A percentile compares a stretch with the other conserved stretches of the same genome.
These are phyloP conservation scores for Psilocybe sp. DNA, from an alignment of 768 basidiomycete species.

Conservation along the genomic window DNA sequence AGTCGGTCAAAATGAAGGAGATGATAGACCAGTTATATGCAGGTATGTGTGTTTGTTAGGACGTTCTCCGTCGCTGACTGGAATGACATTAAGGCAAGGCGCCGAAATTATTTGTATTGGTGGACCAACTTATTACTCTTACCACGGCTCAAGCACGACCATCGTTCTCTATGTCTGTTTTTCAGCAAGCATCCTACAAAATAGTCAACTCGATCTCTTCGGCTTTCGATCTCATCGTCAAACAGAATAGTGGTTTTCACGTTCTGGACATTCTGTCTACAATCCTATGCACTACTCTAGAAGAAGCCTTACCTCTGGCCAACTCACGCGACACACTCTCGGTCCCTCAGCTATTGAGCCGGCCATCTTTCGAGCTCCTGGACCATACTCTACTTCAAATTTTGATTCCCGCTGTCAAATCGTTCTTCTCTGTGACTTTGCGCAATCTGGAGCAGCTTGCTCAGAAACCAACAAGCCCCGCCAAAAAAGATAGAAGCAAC, in stretches of 20 bases:
- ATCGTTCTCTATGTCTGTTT: constrained; percentile 18
- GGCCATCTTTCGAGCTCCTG: not conserved
- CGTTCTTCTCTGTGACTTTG: constrained; percentile 24
- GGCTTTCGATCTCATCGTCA: constrained; percentile 9
- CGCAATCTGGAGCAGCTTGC: constrained; percentile 11
- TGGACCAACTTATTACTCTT: too few relatives aligned
- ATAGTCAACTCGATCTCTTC: constrained; percentile 24
- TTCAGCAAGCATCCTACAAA: constrained; percentile 27
- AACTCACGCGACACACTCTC: too few relatives aligned
- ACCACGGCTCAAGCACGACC: constrained; percentile 6
- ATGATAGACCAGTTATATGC: not conserved
- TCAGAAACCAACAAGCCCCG: not conserved
- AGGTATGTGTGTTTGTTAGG: too few relatives aligned
- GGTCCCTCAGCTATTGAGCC: too few relatives aligned
- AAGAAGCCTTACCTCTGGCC: too few relatives aligned
- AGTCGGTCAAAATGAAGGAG: too few relatives aligned
- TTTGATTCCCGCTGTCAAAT: constrained; percentile 19
- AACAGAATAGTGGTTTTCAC: constrained; percentile 10
- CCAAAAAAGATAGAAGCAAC: too few relatives aligned
- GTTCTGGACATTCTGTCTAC: constrained; percentile 16
- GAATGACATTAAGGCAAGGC: too few relatives aligned
- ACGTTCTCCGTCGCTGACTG: too few relatives aligned
- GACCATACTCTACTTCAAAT: constrained; percentile 3
- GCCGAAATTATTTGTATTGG: too few relatives aligned
- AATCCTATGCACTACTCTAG: not conserved